Evolutionary conservation across 139 green algal genomes (phyloP), one percentile per base, ranked within the genome.

Genomic region (Closterium sp.): DNA sequence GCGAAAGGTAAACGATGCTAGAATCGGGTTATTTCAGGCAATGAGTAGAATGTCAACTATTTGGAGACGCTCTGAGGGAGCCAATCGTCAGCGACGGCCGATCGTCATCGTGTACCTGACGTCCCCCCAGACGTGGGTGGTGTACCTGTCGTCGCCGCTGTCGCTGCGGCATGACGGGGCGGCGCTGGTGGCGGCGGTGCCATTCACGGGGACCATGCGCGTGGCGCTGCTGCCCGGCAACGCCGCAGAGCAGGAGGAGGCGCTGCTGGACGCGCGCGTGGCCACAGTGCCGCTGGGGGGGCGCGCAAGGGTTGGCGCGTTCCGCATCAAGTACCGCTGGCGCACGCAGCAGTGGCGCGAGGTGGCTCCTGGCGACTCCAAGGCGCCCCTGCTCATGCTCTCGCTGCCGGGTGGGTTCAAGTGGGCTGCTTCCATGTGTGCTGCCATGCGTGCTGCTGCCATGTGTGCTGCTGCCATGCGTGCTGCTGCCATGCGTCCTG

Each of bases 181-280:
- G 1, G 93, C 92, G 4, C 31, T 95, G 1, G 12, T 93, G 28
- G 33, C 64, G 9, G 91, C 25, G 85, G 10, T n/a, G 9, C 89
- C 93, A 23, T 95, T 94, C 90, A 94, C 90, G 84, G 93, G 93
- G 10, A 89, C 92, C 32, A 84, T 95, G 34, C 66, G 93, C 6
- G 30, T 94, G 1, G 93, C 92, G 28, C 33, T 95, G 16, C n/a
- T 94, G 32, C 43, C 33, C 10, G 91, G 28, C 87, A 90, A 87
- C 34, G 28, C 76, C 76, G 2, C 76, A 6, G 10, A 31, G 76
- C 10, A 32, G 10, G 6, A 33, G 76, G 76, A 33, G 76, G 76
- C 76, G 1, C 28, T 85, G 28, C 76, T 85, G 28, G 76, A 85
- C 76, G 28, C 28, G 28, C 76, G n/a, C n/a, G 76, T 32, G 76